Evolutionary conservation across 768 basidiomycete species (phyloP).

Genomic region (Leucosporidium scottii): DNA sequence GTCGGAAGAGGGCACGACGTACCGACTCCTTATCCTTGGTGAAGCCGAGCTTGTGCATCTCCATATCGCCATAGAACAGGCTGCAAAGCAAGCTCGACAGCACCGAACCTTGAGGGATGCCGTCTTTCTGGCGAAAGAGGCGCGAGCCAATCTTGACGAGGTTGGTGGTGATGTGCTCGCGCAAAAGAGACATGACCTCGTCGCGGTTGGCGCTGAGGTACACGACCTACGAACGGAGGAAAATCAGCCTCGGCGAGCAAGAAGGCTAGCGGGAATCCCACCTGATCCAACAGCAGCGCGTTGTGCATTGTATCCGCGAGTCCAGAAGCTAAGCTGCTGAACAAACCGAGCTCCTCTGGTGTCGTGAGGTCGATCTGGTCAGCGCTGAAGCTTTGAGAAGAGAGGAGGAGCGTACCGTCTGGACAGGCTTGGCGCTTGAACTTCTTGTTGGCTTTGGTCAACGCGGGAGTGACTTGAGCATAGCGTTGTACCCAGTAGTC

Average conservation of each 20-base stretch:
- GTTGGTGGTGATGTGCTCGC: constrained; percentile 85
- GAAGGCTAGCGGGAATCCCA: constrained; percentile 35
- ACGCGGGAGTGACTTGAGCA: constrained; percentile 56
- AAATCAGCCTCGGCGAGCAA: not conserved
- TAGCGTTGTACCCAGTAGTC: constrained; percentile 64
- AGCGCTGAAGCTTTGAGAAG: not conserved
- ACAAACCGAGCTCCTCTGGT: constrained; percentile 68
- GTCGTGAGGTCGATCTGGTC: not conserved
- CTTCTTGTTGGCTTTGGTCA: constrained; percentile 40
- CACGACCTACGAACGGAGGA: constrained; percentile 45
- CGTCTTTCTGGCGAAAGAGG: constrained; percentile 80
- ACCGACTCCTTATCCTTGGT: constrained; percentile 59
- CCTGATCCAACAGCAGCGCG: constrained; percentile 81
- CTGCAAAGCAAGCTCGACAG: constrained; percentile 80
- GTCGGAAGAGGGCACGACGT: constrained; percentile 37
- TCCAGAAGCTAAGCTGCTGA: constrained; percentile 60
- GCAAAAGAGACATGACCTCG: constrained; percentile 63
- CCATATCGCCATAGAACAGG: constrained; percentile 90
- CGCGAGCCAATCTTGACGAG: constrained; percentile 84
- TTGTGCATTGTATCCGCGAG: constrained; percentile 62
- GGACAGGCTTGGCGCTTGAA: constrained; percentile 49
- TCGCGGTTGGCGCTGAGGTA: constrained; percentile 53
- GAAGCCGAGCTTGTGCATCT: constrained; percentile 52
- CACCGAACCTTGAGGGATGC: constrained; percentile 96
- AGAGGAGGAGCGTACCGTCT: constrained; percentile 49